A percentile compares a stretch with the other conserved stretches of the same genome.
Conservation (phyloP, 179 eudicot species). For the Actinidia chinensis region DNA sequence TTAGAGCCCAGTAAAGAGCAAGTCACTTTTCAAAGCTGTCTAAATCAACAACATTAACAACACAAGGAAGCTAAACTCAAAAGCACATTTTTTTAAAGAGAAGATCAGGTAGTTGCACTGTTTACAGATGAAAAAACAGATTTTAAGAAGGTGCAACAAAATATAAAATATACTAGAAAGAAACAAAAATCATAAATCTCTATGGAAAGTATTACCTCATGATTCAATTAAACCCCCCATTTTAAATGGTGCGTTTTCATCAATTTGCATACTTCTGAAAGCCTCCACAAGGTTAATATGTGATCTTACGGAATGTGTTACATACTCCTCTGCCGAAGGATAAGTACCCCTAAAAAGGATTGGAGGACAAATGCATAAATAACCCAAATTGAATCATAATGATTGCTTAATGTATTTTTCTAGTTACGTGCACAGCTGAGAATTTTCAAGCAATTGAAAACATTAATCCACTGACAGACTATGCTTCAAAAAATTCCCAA, state of each 20-base stretch:
- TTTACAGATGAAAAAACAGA: too few relatives aligned
- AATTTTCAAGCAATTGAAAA: not conserved
- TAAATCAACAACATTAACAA: too few relatives aligned
- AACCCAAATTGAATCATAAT: not conserved
- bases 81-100: too few relatives aligned
- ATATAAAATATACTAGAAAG: too few relatives aligned
- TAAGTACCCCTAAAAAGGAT: not conserved
- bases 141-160: too few relatives aligned
- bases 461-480: not conserved
- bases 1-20: too few relatives aligned
- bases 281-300: slow-evolving; percentile 77
- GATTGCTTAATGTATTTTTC: not conserved
- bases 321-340: slow-evolving; percentile 61
- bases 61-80: too few relatives aligned
- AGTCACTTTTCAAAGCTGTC: too few relatives aligned
- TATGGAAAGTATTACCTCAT: too few relatives aligned
- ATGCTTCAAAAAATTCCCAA: not conserved
- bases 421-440: not conserved
- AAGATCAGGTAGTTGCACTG: too few relatives aligned
- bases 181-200: too few relatives aligned
- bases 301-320: slow-evolving; percentile 61
- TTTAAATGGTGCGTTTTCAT: slow-evolving; percentile 70
- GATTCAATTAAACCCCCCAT: slow-evolving; percentile 51
- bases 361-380: not conserved
- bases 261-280: slow-evolving; percentile 76